Evolutionary conservation across 306 rosid genomes (phyloP).

Genomic region (Cyamopsis tetragonoloba): DNA sequence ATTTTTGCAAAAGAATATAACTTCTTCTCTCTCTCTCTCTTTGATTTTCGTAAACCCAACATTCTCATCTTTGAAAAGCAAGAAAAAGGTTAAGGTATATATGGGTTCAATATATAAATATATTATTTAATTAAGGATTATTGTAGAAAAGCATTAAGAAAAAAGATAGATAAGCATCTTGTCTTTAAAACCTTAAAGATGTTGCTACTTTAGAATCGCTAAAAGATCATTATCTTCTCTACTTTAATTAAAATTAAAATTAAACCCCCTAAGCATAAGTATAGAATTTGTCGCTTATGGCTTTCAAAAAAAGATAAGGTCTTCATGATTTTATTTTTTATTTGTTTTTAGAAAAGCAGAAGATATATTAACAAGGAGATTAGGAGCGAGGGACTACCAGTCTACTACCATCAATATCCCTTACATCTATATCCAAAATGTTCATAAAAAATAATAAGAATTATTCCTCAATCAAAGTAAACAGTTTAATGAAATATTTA

Average conservation of each 20-base stretch:
- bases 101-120: slow-evolving; percentile 44
- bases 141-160: slow-evolving; percentile 40
- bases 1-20: slow-evolving; percentile 76
- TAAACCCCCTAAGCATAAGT: slow-evolving; percentile 63
- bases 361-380: no score
- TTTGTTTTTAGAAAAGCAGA: no score
- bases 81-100: slow-evolving; percentile 53
- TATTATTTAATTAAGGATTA: slow-evolving; percentile 24
- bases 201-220: slow-evolving; percentile 82
- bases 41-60: slow-evolving; percentile 83
- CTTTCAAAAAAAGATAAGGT: slow-evolving; percentile 58
- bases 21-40: slow-evolving; percentile 64
- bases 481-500: no score
- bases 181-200: slow-evolving; percentile 73
- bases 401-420: no score
- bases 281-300: slow-evolving; percentile 77
- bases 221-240: slow-evolving; percentile 71
- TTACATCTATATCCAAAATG: no score
- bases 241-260: slow-evolving; percentile 63
- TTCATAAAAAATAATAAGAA: no score
- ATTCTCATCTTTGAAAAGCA: slow-evolving; percentile 77
- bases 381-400: no score
- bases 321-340: slow-evolving; percentile 44
- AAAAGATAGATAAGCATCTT: slow-evolving; percentile 67
- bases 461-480: no score